Evolutionary conservation across 768 basidiomycete genomes (phyloP), one percentile per base, ranked within the genome.

Genomic region (Podaxis mareebaensis): DNA sequence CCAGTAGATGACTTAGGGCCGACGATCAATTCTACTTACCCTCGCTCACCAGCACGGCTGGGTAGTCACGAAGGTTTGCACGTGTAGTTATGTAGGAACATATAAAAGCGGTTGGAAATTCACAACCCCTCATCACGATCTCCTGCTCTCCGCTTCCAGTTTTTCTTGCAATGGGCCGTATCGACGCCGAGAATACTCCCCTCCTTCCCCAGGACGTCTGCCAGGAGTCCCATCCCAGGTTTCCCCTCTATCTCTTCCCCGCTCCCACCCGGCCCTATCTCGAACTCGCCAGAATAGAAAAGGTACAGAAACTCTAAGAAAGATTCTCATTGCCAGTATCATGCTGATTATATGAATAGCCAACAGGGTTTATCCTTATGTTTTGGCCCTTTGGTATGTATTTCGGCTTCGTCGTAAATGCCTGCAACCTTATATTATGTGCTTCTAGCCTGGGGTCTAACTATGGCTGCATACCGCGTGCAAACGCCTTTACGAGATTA

Each of bases 321-420:
- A 44, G 49, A 59, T 38, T 1, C 2, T 38, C n/a, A 1, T 13
- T 20, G 42, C 7, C 26, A 38, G 2, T 6, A 22, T 4, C 17
- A 10, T 22, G 20, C 54, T 44, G 40, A 60, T 49, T 46, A 12
- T 44, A 49, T 51, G 51, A 33, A 5, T 64, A 84, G 83, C 81
- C 82, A 4, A 83, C 81, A 38, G 83, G 83, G 24, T 81, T 77
- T 3, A 75, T 79, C 52, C 74, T 84, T 24, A 80, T 82, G 78
- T 84, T 83, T 70, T 84, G 82, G 81, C 82, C 83, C 5, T 84
- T 80, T 58, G 80, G 83, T 83, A 69, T 39, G 71, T 58, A 44
- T 0, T 33, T 39, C 44, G 8, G 11, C 7, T 11, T 10, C 13
- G 24, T 24, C 26, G 8, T 24, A 22, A 3, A 52, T 56, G 55